phyloP scores from a whole-genome alignment of 2,329 filamentous ascomycete genomes.

The Drechmeria coniospora region DNA sequence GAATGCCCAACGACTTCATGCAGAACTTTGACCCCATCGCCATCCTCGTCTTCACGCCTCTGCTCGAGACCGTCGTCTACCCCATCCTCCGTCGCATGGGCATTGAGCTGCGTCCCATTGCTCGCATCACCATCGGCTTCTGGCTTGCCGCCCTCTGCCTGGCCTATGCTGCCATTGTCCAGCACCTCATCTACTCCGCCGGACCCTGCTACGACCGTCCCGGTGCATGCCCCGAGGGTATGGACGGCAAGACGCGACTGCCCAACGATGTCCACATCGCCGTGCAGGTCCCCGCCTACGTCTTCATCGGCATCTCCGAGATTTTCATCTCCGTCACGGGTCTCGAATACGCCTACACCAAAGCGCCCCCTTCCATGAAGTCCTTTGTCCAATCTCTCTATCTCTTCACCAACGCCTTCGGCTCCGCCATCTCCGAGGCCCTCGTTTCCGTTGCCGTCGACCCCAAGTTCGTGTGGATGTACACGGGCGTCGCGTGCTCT shows the following conservation, averaged over 20 bases:
- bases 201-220: constrained; percentile 34
- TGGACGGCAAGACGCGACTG: constrained; percentile 14
- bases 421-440: constrained; percentile 44
- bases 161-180: constrained; percentile 42
- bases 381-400: constrained; percentile 45
- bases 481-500: constrained; percentile 36
- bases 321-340: constrained; percentile 53
- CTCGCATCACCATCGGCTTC: constrained; percentile 51
- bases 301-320: constrained; percentile 42
- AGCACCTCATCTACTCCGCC: constrained; percentile 41
- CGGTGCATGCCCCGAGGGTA: constrained; percentile 19
- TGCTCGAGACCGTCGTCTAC: constrained; percentile 47
- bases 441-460: constrained; percentile 44
- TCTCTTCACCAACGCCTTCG: constrained; percentile 42
- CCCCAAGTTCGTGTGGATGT: constrained; percentile 53
- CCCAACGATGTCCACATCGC: constrained; percentile 36
- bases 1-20: constrained; percentile 56
- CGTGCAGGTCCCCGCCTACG: constrained; percentile 36
- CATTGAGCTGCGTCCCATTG: constrained; percentile 49
- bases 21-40: constrained; percentile 53
- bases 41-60: constrained; percentile 50
- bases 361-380: constrained; percentile 55
- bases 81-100: constrained; percentile 40
- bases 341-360: constrained; percentile 60
- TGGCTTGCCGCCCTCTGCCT: constrained; percentile 36